Base-by-base conservation (phyloP, 768 basidiomycete genomes). In the Fibroporia radiculosa region DNA sequence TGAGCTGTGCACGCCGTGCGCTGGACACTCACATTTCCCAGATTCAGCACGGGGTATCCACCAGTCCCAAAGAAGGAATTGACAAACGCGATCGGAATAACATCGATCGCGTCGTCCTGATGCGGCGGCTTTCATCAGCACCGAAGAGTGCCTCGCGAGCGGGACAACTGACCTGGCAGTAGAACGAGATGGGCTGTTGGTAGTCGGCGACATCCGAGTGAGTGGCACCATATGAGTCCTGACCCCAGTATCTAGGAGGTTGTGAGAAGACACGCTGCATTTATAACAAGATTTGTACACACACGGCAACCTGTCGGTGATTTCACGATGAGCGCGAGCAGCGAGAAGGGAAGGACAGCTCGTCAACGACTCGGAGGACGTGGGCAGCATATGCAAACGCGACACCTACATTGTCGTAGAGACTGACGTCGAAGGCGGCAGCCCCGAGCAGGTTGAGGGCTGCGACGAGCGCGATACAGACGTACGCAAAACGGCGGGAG, bases 211-310 rank as follows among this genome's bases (percentile, higher is more conserved):
- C 59, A 47, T 82, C 70, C 18, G 57, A 42, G 48, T 74, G 67
- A 4, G 63, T 66, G 8, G 81, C 82, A 31, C 83, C 82, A 47
- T 82, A 82, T 1, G 83, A 83, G 52, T 84, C 80, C 60, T 86
- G 82, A 47, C 83, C 84, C 80, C 80, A 84, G 57, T 83, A 84
- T 25, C 80, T 82, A 56, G 27, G 31, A 22, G 16, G 32, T 18
- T 39, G 24, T 44, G 34, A 44, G 27, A 16, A 43, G 18, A 20
- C 16, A 38, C 25, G 18, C 39, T 40, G 39, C 39, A 16, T 20
- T 10, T 27, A 19, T 31, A n/a, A 12, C 6, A 42, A 19, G 41
- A 29, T 31, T 10, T 19, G 23, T 10, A 34, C 72, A 50, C 63
- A 80, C 77, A 80, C 73, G 27, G 68, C 80, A 32, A 78, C 70